A percentile compares a stretch with the other conserved stretches of the same genome.
These are phyloP conservation scores for Claviceps humidiphila DNA, from an alignment of 2,329 filamentous ascomycete genomes.

Conservation along the genomic window DNA sequence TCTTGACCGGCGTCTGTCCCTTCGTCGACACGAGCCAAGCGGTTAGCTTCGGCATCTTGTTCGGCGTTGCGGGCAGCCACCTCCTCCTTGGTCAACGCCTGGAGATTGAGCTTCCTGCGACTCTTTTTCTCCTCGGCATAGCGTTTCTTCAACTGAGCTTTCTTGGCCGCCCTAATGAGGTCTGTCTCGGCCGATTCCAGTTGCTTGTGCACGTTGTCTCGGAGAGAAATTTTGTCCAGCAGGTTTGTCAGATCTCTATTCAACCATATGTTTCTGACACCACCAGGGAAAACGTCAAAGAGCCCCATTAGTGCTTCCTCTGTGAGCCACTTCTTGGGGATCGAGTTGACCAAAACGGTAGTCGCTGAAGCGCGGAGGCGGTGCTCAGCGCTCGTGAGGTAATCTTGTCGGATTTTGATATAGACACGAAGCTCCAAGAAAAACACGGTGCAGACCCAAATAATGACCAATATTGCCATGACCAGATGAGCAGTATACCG, in stretches of 20 bases:
- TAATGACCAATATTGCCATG: constrained; percentile 61
- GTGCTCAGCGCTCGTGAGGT: constrained; percentile 88
- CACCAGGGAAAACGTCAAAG: constrained; percentile 93
- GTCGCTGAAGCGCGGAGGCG: constrained; percentile 87
- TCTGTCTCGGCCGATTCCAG: constrained; percentile 78
- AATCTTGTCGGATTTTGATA: constrained; percentile 86
- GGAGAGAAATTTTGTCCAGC: constrained; percentile 66
- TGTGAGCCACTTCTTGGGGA: constrained; percentile 82
- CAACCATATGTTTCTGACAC: constrained; percentile 91
- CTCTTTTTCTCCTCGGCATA: constrained; percentile 51
- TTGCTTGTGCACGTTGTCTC: constrained; percentile 55
- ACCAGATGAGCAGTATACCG: constrained; percentile 78
- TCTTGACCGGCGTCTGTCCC: constrained; percentile 40
- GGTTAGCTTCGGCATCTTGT: constrained; percentile 36
- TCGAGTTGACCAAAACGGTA: constrained; percentile 83
- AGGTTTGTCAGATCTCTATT: constrained; percentile 80
- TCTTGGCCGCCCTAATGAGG: constrained; percentile 67
- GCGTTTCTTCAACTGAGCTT: constrained; percentile 57
- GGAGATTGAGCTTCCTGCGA: constrained; percentile 38
- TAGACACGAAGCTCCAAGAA: constrained; percentile 79
- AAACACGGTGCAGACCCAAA: constrained; percentile 78
- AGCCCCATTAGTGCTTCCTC: constrained; percentile 68
- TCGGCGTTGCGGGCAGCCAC: constrained; percentile 30
- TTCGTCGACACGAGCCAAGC: constrained; percentile 33
- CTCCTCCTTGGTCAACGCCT: constrained; percentile 38